Conservation (phyloP, 1,139 yeast genomes). For the Lizanozyma gosingica region DNA sequence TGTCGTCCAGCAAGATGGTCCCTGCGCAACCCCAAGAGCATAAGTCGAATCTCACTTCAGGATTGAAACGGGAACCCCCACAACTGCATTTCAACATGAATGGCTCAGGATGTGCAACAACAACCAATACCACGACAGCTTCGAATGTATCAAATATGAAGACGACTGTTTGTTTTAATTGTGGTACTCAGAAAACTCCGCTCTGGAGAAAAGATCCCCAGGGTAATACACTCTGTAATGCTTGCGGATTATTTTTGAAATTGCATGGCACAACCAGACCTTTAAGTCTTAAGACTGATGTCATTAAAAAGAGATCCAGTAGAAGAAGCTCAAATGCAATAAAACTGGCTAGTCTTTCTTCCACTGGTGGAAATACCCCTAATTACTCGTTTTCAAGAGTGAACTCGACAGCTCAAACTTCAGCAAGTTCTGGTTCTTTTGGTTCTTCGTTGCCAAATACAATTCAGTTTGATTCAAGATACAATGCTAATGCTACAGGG, state of each 20-base stretch:
- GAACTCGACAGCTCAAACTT: constrained; percentile 1
- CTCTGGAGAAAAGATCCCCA: constrained; percentile 50
- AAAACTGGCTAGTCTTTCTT: constrained; percentile 4
- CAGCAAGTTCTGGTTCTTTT: not conserved
- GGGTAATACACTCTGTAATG: constrained; percentile 52
- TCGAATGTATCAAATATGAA: not conserved
- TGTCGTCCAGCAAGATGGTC: not conserved
- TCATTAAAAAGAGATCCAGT: constrained; percentile 45
- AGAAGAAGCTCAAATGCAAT: constrained; percentile 16
- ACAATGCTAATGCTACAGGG: not conserved
- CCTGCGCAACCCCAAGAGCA: not conserved
- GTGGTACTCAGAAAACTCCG: constrained; percentile 50
- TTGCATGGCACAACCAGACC: constrained; percentile 54
- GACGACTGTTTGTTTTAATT: constrained; percentile 34
- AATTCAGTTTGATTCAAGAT: not conserved
- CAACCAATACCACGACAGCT: not conserved
- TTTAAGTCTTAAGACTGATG: constrained; percentile 46
- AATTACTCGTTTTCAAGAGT: constrained; percentile 5
- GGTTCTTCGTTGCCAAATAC: not conserved
- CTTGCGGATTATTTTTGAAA: constrained; percentile 50
- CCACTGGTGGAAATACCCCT: constrained; percentile 2
- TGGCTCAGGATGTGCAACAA: not conserved
- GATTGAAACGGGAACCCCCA: not conserved
- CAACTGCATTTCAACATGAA: not conserved
- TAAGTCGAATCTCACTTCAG: not conserved